Conservation (phyloP, 108 stramenopile genomes). For the Fistulifera pelliculosa region DNA sequence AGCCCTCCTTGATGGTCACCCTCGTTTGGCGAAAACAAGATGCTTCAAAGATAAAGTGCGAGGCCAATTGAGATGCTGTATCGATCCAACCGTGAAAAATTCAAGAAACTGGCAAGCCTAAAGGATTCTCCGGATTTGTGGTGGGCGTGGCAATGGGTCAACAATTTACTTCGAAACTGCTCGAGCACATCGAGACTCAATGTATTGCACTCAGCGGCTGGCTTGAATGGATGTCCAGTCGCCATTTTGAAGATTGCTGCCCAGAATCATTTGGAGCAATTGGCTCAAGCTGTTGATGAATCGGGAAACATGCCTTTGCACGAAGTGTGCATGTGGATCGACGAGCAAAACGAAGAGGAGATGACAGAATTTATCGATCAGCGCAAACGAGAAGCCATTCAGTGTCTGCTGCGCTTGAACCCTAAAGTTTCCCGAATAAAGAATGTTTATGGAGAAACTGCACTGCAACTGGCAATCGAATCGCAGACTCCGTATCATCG, state of each 20-base stretch:
- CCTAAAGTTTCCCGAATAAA: constrained; percentile 16
- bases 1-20: constrained; percentile 17
- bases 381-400: constrained; percentile 24
- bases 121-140: constrained; percentile 6
- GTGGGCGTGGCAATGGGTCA: constrained; percentile 35
- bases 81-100: constrained; percentile 23
- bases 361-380: constrained; percentile 13
- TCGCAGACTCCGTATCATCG: constrained; percentile 26
- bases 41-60: constrained; percentile 13
- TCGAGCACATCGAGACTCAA: constrained; percentile 15
- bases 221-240: constrained; percentile 20
- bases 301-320: constrained; percentile 26
- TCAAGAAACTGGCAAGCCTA: constrained; percentile 13
- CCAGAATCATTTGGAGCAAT: constrained; percentile 17
- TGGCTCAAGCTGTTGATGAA: constrained; percentile 10
- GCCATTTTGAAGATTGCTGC: constrained; percentile 15
- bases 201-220: constrained; percentile 20
- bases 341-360: constrained; percentile 1
- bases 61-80: constrained; percentile 29
- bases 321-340: constrained; percentile 27
- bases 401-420: constrained; percentile 16
- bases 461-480: constrained; percentile 24
- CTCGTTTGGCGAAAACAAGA: constrained; percentile 18
- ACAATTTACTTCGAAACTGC: constrained; percentile 25
- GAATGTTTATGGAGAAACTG: constrained; percentile 20